phyloP scores from a whole-genome alignment of 331 rosid species.

The Acacia concinna region DNA sequence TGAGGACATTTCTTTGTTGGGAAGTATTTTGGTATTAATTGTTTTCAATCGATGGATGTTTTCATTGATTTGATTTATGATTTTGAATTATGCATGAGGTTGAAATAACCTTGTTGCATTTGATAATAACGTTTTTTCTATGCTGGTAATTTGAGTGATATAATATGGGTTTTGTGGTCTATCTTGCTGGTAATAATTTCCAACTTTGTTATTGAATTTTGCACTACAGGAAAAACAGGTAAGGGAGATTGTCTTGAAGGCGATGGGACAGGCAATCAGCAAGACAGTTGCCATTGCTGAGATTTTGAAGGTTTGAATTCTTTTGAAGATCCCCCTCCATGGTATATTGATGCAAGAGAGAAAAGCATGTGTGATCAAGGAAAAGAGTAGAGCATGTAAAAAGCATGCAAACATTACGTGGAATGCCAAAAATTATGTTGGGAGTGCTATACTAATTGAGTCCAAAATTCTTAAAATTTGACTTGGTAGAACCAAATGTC shows the following conservation, averaged over 20 bases:
- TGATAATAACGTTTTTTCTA: not conserved
- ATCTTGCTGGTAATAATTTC: not conserved
- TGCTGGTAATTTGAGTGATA: not conserved
- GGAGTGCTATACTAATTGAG: not conserved
- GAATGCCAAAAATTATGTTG: not conserved
- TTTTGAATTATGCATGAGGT: not conserved
- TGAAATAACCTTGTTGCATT: not conserved
- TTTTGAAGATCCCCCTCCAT: slow-evolving; percentile 8
- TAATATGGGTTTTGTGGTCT: not conserved
- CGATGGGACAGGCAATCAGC: slow-evolving; percentile 99
- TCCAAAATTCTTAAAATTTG: not conserved
- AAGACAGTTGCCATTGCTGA: slow-evolving; percentile 93
- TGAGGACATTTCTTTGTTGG: not conserved
- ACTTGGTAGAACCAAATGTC: not conserved
- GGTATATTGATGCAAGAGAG: not conserved
- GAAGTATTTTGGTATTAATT: not conserved
- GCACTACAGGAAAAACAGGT: slow-evolving; percentile 69
- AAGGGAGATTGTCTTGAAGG: slow-evolving; percentile 86
- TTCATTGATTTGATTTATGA: not conserved
- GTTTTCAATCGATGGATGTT: not conserved
- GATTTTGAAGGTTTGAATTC: slow-evolving; percentile 68
- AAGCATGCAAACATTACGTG: not conserved
- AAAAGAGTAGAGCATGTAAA: not conserved
- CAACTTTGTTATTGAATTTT: slow-evolving; percentile 16
- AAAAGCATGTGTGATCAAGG: not conserved